These are phyloP conservation scores for Corynespora cassiicola DNA, from an alignment of 2,329 filamentous ascomycete genomes.

Conservation along the genomic window DNA sequence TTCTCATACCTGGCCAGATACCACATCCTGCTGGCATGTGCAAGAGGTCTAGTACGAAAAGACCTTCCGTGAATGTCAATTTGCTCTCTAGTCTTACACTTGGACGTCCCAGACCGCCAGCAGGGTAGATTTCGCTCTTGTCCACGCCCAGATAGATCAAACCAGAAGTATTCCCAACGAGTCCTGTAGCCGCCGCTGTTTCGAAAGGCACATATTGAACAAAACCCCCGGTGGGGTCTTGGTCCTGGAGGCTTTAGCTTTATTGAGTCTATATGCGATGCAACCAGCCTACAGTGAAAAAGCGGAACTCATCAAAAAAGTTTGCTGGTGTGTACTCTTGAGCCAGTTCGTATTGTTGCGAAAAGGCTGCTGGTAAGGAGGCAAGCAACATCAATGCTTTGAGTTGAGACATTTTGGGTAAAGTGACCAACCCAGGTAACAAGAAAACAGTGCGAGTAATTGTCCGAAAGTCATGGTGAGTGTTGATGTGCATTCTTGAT, in stretches of 20 bases:
- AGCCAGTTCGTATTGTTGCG: constrained; percentile 25
- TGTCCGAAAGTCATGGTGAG: no score
- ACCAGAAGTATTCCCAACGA: constrained; percentile 33
- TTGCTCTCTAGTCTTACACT: constrained; percentile 54
- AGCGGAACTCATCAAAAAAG: constrained; percentile 50
- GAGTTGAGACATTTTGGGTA: constrained; percentile 14
- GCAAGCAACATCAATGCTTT: constrained; percentile 10
- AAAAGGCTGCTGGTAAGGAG: constrained; percentile 5
- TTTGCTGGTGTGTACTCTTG: constrained; percentile 29
- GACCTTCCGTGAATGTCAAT: constrained; percentile 50
- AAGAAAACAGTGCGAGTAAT: no score
- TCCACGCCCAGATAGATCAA: constrained; percentile 53
- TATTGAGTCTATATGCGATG: neutral
- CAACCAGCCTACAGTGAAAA: constrained; percentile 36
- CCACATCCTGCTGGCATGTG: constrained; percentile 57
- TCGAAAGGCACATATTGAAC: constrained; percentile 35
- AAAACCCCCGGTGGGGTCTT: constrained; percentile 31
- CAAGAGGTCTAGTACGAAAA: constrained; percentile 52
- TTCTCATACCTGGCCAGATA: constrained; percentile 54
- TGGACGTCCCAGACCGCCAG: constrained; percentile 36
- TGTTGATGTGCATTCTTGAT: no score
- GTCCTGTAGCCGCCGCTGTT: constrained; percentile 37
- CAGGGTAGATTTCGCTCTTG: constrained; percentile 29
- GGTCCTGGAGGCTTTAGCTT: constrained; percentile 13
- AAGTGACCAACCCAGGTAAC: no score